Conservation (phyloP, 1,284 basidiomycete genomes). For the Coniferiporia weirii region DNA sequence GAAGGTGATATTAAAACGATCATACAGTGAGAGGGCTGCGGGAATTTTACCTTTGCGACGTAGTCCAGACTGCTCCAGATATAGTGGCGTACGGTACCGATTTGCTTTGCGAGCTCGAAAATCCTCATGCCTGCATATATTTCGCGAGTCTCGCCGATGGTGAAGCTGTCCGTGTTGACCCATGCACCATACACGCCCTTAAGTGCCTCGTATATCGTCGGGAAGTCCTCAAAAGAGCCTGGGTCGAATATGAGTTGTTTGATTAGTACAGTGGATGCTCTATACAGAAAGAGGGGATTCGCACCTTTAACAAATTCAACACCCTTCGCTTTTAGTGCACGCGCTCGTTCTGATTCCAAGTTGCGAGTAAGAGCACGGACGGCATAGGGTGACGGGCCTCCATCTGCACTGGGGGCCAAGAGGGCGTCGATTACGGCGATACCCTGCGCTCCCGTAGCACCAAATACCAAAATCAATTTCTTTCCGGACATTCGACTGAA, state of each 20-base stretch:
- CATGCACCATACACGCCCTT: slow-evolving; percentile 40
- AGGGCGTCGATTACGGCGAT: slow-evolving; percentile 40
- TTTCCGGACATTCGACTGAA: background rate
- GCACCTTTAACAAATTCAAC: slow-evolving; percentile 41
- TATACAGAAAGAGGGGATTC: slow-evolving; percentile 30
- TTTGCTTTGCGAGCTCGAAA: slow-evolving; percentile 41
- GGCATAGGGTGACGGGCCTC: slow-evolving; percentile 39
- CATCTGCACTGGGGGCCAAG: slow-evolving; percentile 33
- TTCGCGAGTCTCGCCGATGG: slow-evolving; percentile 39
- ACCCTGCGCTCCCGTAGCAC: slow-evolving; percentile 32
- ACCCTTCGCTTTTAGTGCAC: slow-evolving; percentile 34
- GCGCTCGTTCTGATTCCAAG: slow-evolving; percentile 32
- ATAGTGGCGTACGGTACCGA: slow-evolving; percentile 35
- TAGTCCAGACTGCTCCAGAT: slow-evolving; percentile 40
- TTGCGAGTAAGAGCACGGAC: slow-evolving; percentile 45
- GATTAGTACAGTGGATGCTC: background rate
- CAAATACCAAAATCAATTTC: background rate
- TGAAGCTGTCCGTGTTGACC: slow-evolving; percentile 44
- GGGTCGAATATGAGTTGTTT: slow-evolving; percentile 1
- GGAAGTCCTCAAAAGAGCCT: slow-evolving; percentile 34
- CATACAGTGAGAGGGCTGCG: too few relatives aligned
- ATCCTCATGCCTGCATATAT: slow-evolving; percentile 39
- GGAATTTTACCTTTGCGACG: slow-evolving; percentile 21
- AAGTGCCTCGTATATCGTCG: slow-evolving; percentile 30
- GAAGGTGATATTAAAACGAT: too few relatives aligned